Evolutionary conservation across 208 protist genomes (phyloP).

Genomic region (Trypanosoma vivax): DNA sequence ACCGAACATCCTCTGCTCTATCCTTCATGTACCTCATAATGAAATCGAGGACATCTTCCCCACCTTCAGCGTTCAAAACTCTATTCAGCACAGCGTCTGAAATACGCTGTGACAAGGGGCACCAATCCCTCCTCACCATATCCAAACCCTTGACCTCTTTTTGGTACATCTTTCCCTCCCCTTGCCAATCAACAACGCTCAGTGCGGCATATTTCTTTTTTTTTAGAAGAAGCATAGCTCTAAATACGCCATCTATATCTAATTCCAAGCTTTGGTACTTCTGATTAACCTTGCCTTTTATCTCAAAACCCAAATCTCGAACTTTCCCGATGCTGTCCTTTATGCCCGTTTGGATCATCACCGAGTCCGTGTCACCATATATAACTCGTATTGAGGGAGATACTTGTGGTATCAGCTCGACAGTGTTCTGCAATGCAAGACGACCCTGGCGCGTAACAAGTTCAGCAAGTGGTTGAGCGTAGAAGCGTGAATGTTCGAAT

Average conservation of each 20-base stretch:
- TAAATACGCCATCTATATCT: slow-evolving; percentile 99
- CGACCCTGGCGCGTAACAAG: slow-evolving; percentile 97
- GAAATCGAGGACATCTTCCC: slow-evolving; percentile 85
- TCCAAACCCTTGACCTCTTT: slow-evolving; percentile 98
- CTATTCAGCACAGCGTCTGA: slow-evolving; percentile 90
- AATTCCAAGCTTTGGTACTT: slow-evolving; percentile 97
- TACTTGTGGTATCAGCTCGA: slow-evolving; percentile 89
- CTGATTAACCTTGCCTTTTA: slow-evolving; percentile 97
- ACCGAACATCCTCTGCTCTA: slow-evolving; percentile 70
- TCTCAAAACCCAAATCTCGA: slow-evolving; percentile 79
- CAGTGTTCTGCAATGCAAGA: slow-evolving; percentile 92
- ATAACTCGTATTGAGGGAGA: slow-evolving; percentile 88
- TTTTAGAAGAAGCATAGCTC: slow-evolving; percentile 94
- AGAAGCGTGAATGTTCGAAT: slow-evolving; percentile 97
- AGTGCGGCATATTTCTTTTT: slow-evolving; percentile 95
- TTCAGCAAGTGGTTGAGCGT: slow-evolving; percentile 96
- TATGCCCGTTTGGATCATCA: slow-evolving; percentile 98
- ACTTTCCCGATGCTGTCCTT: slow-evolving; percentile 82
- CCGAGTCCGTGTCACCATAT: slow-evolving; percentile 99
- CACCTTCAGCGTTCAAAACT: slow-evolving; percentile 85
- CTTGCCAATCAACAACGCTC: slow-evolving; percentile 66
- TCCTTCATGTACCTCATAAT: slow-evolving; percentile 91
- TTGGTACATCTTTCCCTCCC: slow-evolving; percentile 59
- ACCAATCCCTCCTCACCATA: slow-evolving; percentile 99
- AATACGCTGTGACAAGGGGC: slow-evolving; percentile 92